These are phyloP conservation scores for Rhododendron vialii DNA, from an alignment of 148 eudicot species.

Conservation along the genomic window DNA sequence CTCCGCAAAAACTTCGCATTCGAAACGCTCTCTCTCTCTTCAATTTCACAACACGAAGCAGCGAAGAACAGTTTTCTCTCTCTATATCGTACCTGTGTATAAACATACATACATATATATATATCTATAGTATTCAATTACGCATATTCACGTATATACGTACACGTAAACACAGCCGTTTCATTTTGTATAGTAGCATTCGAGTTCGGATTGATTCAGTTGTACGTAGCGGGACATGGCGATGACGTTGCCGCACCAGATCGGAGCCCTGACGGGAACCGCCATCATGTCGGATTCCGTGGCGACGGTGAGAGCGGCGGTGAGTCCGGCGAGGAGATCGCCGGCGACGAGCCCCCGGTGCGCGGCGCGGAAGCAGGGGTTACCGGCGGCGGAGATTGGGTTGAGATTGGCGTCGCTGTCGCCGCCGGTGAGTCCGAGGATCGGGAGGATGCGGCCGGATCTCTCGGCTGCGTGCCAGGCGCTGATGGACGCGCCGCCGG, in stretches of 20 bases:
- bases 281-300: slow-evolving; percentile 28
- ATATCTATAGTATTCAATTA: background rate
- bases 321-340: slow-evolving; percentile 26
- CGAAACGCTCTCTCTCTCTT: background rate
- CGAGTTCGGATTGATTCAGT: background rate
- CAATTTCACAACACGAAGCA: background rate
- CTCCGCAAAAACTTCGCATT: background rate
- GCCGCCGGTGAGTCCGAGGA: slow-evolving; percentile 56
- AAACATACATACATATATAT: no score
- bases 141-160: background rate
- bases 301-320: slow-evolving; percentile 8
- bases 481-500: slow-evolving; percentile 25
- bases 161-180: background rate
- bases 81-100: background rate
- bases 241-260: slow-evolving; percentile 59
- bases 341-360: slow-evolving; percentile 27
- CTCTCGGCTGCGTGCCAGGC: slow-evolving; percentile 53
- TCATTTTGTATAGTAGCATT: background rate
- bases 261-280: slow-evolving; percentile 59
- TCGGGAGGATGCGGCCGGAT: slow-evolving; percentile 36
- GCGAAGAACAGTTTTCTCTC: background rate
- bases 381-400: slow-evolving; percentile 19
- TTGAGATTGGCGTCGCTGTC: slow-evolving; percentile 27
- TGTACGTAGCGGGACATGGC: slow-evolving; percentile 33
- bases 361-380: slow-evolving; percentile 15